Base-by-base conservation (phyloP, 2,329 filamentous ascomycete genomes). In the Rutstroemia sp. region DNA sequence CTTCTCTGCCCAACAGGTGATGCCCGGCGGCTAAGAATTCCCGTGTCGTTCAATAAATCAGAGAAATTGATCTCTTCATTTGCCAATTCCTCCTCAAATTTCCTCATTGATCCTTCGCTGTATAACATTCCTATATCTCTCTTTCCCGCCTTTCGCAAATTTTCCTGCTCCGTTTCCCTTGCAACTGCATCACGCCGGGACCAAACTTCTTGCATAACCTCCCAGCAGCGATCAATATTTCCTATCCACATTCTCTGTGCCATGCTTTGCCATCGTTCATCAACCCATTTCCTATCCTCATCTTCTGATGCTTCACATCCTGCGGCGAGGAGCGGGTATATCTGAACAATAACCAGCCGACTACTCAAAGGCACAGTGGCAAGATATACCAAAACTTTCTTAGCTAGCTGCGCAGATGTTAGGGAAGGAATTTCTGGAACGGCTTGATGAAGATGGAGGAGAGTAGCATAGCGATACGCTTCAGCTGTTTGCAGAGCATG, bases 191-290 rank as follows among this genome's bases (percentile, higher is more conserved):
- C 85, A 34, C 83, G 76, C 12, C 85, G 77, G 27, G 70, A 69
- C 85, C 86, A 88, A 0, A 88, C 83, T 66, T 87, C 85, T 58
- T 79, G 77, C 21, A 83, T 78, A 6, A 88, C 81, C 46, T 85
- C 79, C 60, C 80, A 73, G 59, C 82, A 86, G 25, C 82, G 79
- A 64, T 87, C 83, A 47, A 88, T 78, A 49, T 86, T 83, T 16
- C 85, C 85, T 46, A 88, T 82, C 69, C 81, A 82, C 72, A 88
- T 79, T 27, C 85, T 76, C 19, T 73, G 71, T 52, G 77, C 76
- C 74, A 88, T 85, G 3, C 77, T 72, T 4, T 72, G 70, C 85
- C 85, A 89, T 37, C 85, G 76, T 23, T 80, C 75, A 45, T 77
- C 72, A 2, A 88, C 81, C 83, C 84, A 88, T 30, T 79, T 72